A percentile compares a stretch with the other conserved stretches of the same genome.
phyloP scores from a whole-genome alignment of 768 basidiomycete species.

The Lactifluus hygrophoroides region DNA sequence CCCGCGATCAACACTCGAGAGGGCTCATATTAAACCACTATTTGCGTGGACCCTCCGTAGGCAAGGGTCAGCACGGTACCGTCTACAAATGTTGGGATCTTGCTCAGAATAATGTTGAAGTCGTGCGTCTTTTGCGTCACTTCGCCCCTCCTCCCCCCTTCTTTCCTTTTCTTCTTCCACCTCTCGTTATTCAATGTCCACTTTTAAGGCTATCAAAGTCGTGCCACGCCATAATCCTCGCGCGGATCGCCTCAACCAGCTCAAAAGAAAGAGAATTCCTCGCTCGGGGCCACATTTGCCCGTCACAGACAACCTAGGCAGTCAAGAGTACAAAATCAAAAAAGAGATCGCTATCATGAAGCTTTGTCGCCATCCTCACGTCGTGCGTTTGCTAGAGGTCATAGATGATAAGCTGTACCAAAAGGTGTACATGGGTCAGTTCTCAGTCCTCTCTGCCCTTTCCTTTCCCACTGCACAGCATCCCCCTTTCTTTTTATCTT shows the following conservation, averaged over 20 bases:
- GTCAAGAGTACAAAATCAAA: slow-evolving; percentile 74
- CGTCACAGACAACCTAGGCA: slow-evolving; percentile 59
- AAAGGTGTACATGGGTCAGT: slow-evolving; percentile 90
- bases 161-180: neutral
- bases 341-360: slow-evolving; percentile 99
- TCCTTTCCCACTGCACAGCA: neutral
- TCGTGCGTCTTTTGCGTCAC: slow-evolving; percentile 40
- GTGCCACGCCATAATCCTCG: slow-evolving; percentile 66
- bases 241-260: slow-evolving; percentile 49
- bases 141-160: slow-evolving; percentile 1
- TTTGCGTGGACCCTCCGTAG: slow-evolving; percentile 63
- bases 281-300: slow-evolving; percentile 41
- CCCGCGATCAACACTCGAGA: slow-evolving; percentile 30
- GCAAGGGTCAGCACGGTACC: slow-evolving; percentile 84
- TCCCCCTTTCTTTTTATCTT: neutral
- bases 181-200: neutral
- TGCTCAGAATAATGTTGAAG: slow-evolving; percentile 30
- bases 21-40: slow-evolving; percentile 75
- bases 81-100: slow-evolving; percentile 67
- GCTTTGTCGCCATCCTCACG: slow-evolving; percentile 83
- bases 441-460: slow-evolving; percentile 2
- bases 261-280: slow-evolving; percentile 34
- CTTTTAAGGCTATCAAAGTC: slow-evolving; percentile 64
- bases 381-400: slow-evolving; percentile 86
- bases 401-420: slow-evolving; percentile 86